Conservation (phyloP, 2,329 filamentous ascomycete genomes). For the Aureobasidium sp. region DNA sequence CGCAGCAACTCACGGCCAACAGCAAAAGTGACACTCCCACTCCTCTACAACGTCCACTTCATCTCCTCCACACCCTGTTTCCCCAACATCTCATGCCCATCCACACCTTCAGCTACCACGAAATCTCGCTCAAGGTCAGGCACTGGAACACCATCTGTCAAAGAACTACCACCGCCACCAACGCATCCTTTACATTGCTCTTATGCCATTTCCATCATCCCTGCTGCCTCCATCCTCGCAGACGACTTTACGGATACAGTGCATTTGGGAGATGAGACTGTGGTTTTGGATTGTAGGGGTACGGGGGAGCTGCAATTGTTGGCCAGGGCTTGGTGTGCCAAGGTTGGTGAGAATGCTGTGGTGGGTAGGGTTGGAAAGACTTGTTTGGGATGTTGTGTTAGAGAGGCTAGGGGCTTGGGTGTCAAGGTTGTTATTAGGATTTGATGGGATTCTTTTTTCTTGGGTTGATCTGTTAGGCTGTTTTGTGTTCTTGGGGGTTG, state of each 20-base stretch:
- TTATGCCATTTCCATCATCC: slow-evolving; percentile 30
- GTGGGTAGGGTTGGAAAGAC: slow-evolving; percentile 59
- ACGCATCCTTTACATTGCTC: slow-evolving; percentile 34
- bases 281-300: slow-evolving; percentile 44
- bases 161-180: slow-evolving; percentile 23
- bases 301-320: slow-evolving; percentile 61
- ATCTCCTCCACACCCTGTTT: slow-evolving; percentile 46
- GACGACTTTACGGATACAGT: slow-evolving; percentile 15
- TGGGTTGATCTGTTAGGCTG: no score
- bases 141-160: background rate
- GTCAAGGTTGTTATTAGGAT: slow-evolving; percentile 55
- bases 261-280: slow-evolving; percentile 24
- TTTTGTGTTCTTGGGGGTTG: no score
- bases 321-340: slow-evolving; percentile 63
- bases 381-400: slow-evolving; percentile 65
- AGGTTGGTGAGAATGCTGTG: slow-evolving; percentile 65
- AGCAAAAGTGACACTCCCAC: slow-evolving; percentile 26
- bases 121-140: background rate
- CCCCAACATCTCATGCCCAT: slow-evolving; percentile 12
- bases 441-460: slow-evolving; percentile 17
- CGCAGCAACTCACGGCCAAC: slow-evolving; percentile 14
- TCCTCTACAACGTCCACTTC: slow-evolving; percentile 46
- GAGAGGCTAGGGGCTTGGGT: slow-evolving; percentile 63
- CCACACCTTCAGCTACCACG: background rate
- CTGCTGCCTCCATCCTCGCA: slow-evolving; percentile 24